These are phyloP conservation scores for Lepidium campestre DNA, from an alignment of 441 rosid species.

Conservation along the genomic window DNA sequence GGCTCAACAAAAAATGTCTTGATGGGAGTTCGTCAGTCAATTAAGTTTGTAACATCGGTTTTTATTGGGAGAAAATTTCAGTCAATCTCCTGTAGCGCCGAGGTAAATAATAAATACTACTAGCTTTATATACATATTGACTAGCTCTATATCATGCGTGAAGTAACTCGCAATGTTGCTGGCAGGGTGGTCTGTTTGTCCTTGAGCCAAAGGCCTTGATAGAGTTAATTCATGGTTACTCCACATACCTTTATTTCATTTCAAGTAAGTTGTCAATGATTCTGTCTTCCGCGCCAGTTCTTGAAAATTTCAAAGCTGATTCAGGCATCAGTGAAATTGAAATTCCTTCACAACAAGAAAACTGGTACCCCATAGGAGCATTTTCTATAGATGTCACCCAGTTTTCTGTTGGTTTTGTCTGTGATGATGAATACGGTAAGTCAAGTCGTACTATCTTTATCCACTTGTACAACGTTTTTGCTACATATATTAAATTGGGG, in stretches of 20 bases:
- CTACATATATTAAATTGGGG: constrained; percentile 17
- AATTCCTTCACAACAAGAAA: constrained; percentile 30
- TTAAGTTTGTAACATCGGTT: constrained; percentile 52
- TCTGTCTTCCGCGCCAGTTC: constrained; percentile 29
- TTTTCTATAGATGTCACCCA: constrained; percentile 44
- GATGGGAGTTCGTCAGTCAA: constrained; percentile 46
- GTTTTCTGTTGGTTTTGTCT: constrained; percentile 53
- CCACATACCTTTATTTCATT: constrained; percentile 35
- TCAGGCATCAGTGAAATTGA: constrained; percentile 19
- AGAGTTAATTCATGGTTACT: constrained; percentile 40
- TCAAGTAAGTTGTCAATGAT: constrained; percentile 32
- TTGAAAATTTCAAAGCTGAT: constrained; percentile 34
- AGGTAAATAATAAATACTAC: constrained; percentile 47
- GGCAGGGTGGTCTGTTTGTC: constrained; percentile 77
- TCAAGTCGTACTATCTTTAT: constrained; percentile 29
- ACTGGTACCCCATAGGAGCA: constrained; percentile 40
- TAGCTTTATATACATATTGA: constrained; percentile 11
- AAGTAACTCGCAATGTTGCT: constrained; percentile 33
- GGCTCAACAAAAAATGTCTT: constrained; percentile 48
- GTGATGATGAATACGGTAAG: constrained; percentile 62
- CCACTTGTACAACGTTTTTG: constrained; percentile 16
- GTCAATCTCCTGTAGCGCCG: constrained; percentile 45
- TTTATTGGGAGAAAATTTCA: constrained; percentile 57
- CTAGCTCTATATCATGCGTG: constrained; percentile 8
- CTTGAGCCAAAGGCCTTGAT: constrained; percentile 60